Conservation (phyloP, 1,284 basidiomycete species). For the Coniferiporia sulphurascens region DNA sequence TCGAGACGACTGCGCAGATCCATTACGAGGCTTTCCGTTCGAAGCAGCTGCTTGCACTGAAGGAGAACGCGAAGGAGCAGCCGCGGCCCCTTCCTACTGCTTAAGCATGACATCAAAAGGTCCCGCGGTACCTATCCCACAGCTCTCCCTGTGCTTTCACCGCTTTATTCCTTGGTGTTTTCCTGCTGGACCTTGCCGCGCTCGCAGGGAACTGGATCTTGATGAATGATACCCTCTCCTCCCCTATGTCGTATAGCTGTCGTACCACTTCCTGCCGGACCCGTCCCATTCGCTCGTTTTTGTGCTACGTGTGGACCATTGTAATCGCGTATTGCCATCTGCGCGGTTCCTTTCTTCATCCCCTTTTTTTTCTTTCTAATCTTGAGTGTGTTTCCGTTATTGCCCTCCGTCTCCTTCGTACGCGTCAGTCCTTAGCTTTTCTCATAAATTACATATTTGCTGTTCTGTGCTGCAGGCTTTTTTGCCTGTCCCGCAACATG, state of each 20-base stretch:
- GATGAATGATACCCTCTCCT: not conserved
- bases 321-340: not conserved
- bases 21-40: slow-evolving; percentile 99
- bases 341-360: not conserved
- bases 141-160: not conserved
- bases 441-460: slow-evolving; percentile 1
- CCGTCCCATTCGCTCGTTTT: slow-evolving; percentile 9
- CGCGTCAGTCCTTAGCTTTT: slow-evolving; percentile 11
- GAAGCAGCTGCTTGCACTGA: slow-evolving; percentile 91
- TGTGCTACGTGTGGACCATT: slow-evolving; percentile 7
- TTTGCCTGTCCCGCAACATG: too few species aligned
- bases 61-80: slow-evolving; percentile 63
- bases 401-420: slow-evolving; percentile 1
- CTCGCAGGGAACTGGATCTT: slow-evolving; percentile 7
- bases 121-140: not conserved
- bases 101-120: slow-evolving; percentile 4
- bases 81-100: slow-evolving; percentile 10
- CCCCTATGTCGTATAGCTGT: not conserved
- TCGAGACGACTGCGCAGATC: slow-evolving; percentile 97
- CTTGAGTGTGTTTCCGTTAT: slow-evolving; percentile 5
- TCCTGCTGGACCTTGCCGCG: not conserved
- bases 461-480: not conserved
- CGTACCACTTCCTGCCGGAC: slow-evolving; percentile 3
- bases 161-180: not conserved
- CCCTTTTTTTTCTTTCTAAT: not conserved